phyloP scores from a whole-genome alignment of 345 rosid species.

The Triadica sebifera region DNA sequence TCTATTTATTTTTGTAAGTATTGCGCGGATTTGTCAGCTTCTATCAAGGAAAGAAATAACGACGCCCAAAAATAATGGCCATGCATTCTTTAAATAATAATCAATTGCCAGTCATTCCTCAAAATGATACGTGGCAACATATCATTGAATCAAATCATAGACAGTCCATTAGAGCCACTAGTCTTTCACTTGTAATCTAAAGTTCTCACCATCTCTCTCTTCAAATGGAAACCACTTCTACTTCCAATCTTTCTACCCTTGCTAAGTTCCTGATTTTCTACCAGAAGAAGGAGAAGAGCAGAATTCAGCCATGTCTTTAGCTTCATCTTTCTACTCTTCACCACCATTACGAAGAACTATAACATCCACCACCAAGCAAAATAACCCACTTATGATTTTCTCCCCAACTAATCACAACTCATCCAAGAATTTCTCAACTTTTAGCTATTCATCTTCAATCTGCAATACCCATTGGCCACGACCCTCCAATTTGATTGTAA shows the following conservation, averaged over 20 bases:
- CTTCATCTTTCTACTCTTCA: slow-evolving; percentile 58
- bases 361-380: slow-evolving; percentile 34
- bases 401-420: slow-evolving; percentile 29
- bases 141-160: not conserved
- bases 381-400: slow-evolving; percentile 26
- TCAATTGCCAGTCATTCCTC: too few species aligned
- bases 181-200: slow-evolving; percentile 6
- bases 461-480: slow-evolving; percentile 43
- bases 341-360: slow-evolving; percentile 44
- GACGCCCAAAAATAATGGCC: too few species aligned
- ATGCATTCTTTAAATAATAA: too few species aligned
- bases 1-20: too few species aligned
- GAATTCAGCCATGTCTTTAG: slow-evolving; percentile 49
- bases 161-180: slow-evolving; percentile 17
- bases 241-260: not conserved
- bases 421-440: slow-evolving; percentile 26
- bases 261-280: not conserved
- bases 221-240: slow-evolving; percentile 5
- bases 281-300: not conserved
- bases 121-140: slow-evolving; percentile 13
- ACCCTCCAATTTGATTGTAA: slow-evolving; percentile 33
- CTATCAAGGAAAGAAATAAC: too few species aligned
- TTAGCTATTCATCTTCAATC: slow-evolving; percentile 24
- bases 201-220: not conserved
- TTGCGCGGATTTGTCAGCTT: too few species aligned